Evolutionary conservation across 2,329 filamentous ascomycete species (phyloP).

Genomic region (Exophiala aquamarina): DNA sequence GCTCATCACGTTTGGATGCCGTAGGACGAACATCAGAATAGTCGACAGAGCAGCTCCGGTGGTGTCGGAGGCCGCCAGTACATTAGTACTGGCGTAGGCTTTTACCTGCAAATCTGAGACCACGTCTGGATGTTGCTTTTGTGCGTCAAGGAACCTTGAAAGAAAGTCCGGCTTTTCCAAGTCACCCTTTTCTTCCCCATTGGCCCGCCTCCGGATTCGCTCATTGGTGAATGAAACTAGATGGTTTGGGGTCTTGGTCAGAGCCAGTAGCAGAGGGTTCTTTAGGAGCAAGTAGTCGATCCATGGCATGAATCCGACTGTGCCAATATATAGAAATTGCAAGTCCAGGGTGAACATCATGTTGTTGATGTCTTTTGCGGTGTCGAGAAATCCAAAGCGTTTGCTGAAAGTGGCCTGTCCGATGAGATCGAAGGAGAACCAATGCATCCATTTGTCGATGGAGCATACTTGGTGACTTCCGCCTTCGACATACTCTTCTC

Average conservation of each 20-base stretch:
- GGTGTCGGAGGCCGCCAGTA: slow-evolving; percentile 1
- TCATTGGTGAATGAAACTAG: slow-evolving; percentile 1
- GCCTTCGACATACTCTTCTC: background rate
- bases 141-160: slow-evolving; percentile 16
- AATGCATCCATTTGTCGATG: slow-evolving; percentile 35
- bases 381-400: slow-evolving; percentile 32
- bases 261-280: slow-evolving; percentile 61
- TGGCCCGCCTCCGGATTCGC: slow-evolving; percentile 8
- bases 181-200: slow-evolving; percentile 4
- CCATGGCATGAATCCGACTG: slow-evolving; percentile 70
- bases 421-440: slow-evolving; percentile 33
- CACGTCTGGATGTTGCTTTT: background rate
- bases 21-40: background rate
- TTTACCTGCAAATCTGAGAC: background rate
- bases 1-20: background rate
- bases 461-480: background rate
- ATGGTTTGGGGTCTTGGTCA: background rate
- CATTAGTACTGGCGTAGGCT: background rate
- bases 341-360: slow-evolving; percentile 26
- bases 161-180: slow-evolving; percentile 18
- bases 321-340: slow-evolving; percentile 6
- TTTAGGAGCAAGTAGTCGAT: slow-evolving; percentile 70
- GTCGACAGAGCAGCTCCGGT: background rate
- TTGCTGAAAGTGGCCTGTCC: slow-evolving; percentile 34
- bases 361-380: slow-evolving; percentile 31